Percentiles rank a stretch among this genome's conserved stretches.
These are phyloP conservation scores for Tulasnella sp. DNA, from an alignment of 768 basidiomycete genomes.

Conservation along the genomic window DNA sequence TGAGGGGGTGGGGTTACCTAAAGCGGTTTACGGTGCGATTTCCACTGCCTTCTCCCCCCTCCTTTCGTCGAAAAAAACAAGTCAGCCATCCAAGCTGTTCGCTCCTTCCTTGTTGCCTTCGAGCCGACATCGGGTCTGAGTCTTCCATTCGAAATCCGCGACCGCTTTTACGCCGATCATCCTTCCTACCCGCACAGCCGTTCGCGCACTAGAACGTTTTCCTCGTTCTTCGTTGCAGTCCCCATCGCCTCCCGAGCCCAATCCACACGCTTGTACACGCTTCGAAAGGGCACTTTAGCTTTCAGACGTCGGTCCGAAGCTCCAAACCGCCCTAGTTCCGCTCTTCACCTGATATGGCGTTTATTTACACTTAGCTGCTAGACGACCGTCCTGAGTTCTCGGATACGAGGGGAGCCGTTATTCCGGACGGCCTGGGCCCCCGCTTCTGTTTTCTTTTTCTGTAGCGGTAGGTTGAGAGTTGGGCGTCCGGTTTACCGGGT, in stretches of 20 bases:
- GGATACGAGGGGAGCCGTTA: not conserved
- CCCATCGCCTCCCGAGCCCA: not conserved
- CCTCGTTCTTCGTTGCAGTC: not conserved
- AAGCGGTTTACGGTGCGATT: conserved; percentile 9
- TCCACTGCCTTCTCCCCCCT: not conserved
- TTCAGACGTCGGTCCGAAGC: not conserved
- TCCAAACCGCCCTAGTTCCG: not conserved
- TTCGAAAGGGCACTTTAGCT: not conserved
- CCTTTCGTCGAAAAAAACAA: not conserved
- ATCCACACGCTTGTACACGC: not conserved
- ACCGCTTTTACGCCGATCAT: not conserved
- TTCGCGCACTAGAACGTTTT: not conserved
- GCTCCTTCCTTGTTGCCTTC: not conserved
- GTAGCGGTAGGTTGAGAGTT: not conserved
- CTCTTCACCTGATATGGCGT: not conserved
- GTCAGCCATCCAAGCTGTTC: too few species aligned
- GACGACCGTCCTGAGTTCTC: not conserved
- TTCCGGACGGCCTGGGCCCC: not conserved
- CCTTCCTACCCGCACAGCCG: not conserved
- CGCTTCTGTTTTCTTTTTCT: not conserved
- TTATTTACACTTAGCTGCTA: not conserved
- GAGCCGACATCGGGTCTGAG: not conserved
- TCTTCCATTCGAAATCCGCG: not conserved
- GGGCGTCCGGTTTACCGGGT: not conserved
- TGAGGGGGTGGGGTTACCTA: not conserved